A percentile compares a stretch with the other conserved stretches of the same genome.
Evolutionary conservation across 225 moss, liverwort and hornwort species (phyloP).

Genomic region (Bryum argenteum): DNA sequence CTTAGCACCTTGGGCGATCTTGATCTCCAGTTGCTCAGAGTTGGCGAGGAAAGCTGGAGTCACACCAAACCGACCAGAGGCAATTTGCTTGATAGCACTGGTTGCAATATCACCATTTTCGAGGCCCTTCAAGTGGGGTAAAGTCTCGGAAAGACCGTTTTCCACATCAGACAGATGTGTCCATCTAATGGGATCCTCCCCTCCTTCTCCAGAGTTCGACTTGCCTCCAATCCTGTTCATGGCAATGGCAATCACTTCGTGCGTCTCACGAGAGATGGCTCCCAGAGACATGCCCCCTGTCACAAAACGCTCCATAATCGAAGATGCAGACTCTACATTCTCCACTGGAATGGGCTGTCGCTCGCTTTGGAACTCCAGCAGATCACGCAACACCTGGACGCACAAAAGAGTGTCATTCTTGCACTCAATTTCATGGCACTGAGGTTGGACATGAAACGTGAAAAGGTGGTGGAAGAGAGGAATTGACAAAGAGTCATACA

Average conservation of each 20-base stretch:
- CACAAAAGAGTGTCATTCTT: constrained; percentile 6
- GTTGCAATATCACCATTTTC: constrained; percentile 95
- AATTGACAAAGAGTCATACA: constrained; percentile 36
- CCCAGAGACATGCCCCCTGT: constrained; percentile 99
- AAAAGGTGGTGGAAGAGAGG: neutral
- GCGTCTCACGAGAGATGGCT: constrained; percentile 93
- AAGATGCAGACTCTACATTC: constrained; percentile 70
- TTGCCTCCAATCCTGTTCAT: constrained; percentile 98
- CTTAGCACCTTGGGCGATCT: constrained; percentile 96
- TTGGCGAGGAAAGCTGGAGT: constrained; percentile 91
- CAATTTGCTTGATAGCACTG: constrained; percentile 96
- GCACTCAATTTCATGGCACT: neutral
- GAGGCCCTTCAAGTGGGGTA: constrained; percentile 89
- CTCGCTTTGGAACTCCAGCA: constrained; percentile 75
- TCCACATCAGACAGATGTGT: constrained; percentile 72
- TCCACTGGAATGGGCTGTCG: constrained; percentile 57
- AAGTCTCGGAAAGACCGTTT: constrained; percentile 75
- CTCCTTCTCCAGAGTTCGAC: constrained; percentile 98
- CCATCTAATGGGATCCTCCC: constrained; percentile 98
- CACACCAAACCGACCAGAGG: constrained; percentile 94
- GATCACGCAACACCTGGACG: constrained; percentile 84
- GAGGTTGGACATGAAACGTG: too few relatives aligned
- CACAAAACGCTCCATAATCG: constrained; percentile 83
- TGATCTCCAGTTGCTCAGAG: constrained; percentile 85
- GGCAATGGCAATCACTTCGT: constrained; percentile 96